These are phyloP conservation scores for Rhynchospora tenuis DNA, from an alignment of 176 grass and related monocot genomes.

Conservation along the genomic window DNA sequence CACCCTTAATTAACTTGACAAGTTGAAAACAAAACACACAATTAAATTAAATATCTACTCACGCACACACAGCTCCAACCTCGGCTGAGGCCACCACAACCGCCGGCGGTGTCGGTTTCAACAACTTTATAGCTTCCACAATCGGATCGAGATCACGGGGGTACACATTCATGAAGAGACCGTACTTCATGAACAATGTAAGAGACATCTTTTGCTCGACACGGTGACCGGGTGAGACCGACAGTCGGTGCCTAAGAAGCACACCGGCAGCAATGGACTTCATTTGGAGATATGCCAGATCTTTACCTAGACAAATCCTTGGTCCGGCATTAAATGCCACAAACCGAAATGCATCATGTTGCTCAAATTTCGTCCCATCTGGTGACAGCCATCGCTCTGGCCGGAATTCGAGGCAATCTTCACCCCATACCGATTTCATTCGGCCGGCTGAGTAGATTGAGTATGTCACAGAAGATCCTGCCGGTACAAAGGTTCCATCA, in stretches of 20 bases:
- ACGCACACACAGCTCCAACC: constrained; percentile 13
- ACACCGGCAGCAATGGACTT: constrained; percentile 83
- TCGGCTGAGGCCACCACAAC: not conserved
- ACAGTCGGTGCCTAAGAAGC: constrained; percentile 72
- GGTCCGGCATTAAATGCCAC: constrained; percentile 94
- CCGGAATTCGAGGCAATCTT: constrained; percentile 85
- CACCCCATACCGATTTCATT: constrained; percentile 82
- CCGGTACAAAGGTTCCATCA: constrained; percentile 84
- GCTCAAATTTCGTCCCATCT: constrained; percentile 61
- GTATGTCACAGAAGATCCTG: constrained; percentile 82
- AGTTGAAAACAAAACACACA: constrained; percentile 7
- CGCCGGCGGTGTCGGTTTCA: not conserved
- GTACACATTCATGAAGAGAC: constrained; percentile 70
- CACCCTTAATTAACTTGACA: not conserved
- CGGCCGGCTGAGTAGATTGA: constrained; percentile 91
- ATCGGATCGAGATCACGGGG: constrained; percentile 47
- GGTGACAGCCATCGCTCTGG: constrained; percentile 78
- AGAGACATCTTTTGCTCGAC: constrained; percentile 99
- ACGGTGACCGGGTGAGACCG: constrained; percentile 57
- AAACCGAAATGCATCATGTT: constrained; percentile 77
- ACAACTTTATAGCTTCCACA: constrained; percentile 23
- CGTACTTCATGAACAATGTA: constrained; percentile 94
- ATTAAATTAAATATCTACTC: constrained; percentile 11
- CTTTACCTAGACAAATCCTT: constrained; percentile 85
- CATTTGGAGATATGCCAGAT: constrained; percentile 98